A percentile compares a stretch with the other conserved stretches of the same genome.
Evolutionary conservation across 352 stramenopile genomes (phyloP).

Genomic region (Phytopythium helicoides): DNA sequence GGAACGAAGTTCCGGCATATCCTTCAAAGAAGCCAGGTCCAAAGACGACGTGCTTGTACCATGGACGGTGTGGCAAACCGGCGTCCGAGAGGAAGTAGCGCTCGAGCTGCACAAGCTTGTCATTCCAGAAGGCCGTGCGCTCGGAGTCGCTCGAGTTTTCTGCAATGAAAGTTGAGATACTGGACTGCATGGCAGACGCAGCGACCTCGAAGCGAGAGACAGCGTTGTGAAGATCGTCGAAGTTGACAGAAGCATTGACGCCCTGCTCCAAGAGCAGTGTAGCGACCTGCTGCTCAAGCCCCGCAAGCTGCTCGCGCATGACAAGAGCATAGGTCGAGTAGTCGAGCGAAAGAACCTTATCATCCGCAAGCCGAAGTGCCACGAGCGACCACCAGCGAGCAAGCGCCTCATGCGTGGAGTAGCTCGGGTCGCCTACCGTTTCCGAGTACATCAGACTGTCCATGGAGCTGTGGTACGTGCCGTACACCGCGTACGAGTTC

Average conservation of each 20-base stretch:
- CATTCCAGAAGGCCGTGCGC: slow-evolving; percentile 20
- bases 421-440: slow-evolving; percentile 45
- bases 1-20: slow-evolving; percentile 38
- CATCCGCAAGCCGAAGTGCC: slow-evolving; percentile 35
- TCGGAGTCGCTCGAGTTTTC: not conserved
- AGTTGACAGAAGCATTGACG: slow-evolving; percentile 23
- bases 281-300: slow-evolving; percentile 5
- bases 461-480: slow-evolving; percentile 73
- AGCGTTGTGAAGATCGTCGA: slow-evolving; percentile 26
- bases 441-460: slow-evolving; percentile 60
- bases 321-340: slow-evolving; percentile 24
- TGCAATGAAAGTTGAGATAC: slow-evolving; percentile 6
- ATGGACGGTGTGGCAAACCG: slow-evolving; percentile 33
- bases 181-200: slow-evolving; percentile 23
- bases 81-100: slow-evolving; percentile 24
- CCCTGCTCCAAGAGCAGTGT: slow-evolving; percentile 1
- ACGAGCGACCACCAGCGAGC: slow-evolving; percentile 38
- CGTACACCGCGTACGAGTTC: slow-evolving; percentile 29
- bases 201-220: slow-evolving; percentile 39
- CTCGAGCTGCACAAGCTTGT: slow-evolving; percentile 32
- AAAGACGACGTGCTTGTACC: slow-evolving; percentile 49
- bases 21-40: slow-evolving; percentile 40
- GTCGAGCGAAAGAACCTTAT: slow-evolving; percentile 30
- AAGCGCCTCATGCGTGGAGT: slow-evolving; percentile 27
- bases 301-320: slow-evolving; percentile 23